These are phyloP conservation scores for Somion occarium DNA, from an alignment of 1,284 basidiomycete genomes.

Conservation along the genomic window DNA sequence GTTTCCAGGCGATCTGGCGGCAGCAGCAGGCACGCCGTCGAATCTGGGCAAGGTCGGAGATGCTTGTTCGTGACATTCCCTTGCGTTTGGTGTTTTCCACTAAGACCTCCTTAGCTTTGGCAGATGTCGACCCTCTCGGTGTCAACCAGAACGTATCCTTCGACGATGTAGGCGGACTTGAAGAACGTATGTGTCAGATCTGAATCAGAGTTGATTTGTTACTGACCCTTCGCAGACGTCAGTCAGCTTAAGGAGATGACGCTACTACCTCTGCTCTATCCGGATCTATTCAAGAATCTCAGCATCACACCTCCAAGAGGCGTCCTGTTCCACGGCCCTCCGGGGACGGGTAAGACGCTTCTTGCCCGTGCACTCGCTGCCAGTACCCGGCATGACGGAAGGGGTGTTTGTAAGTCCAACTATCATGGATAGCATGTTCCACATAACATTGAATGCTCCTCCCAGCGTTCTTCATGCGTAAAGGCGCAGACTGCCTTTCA, in stretches of 20 bases:
- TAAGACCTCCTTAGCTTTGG: conserved; percentile 54
- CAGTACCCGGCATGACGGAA: conserved; percentile 86
- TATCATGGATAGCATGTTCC: background rate
- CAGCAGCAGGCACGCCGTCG: conserved; percentile 65
- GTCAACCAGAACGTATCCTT: conserved; percentile 94
- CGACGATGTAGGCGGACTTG: conserved; percentile 95
- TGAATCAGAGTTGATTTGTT: conserved; percentile 2
- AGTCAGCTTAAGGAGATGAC: conserved; percentile 99
- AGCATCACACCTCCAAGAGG: conserved; percentile 94
- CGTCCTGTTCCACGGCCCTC: conserved; percentile 95
- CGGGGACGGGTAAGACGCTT: conserved; percentile 92
- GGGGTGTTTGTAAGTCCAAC: conserved; percentile 73
- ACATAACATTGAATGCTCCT: conserved; percentile 2
- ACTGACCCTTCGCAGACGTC: conserved; percentile 61
- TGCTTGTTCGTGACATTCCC: conserved; percentile 43
- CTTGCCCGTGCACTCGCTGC: conserved; percentile 93
- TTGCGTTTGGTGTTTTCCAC: background rate
- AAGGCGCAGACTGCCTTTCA: conserved; percentile 96
- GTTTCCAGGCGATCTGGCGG: conserved; percentile 56
- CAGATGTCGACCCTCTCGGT: conserved; percentile 94
- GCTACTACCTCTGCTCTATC: conserved; percentile 90
- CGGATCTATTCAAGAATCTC: conserved; percentile 96
- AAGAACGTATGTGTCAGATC: conserved; percentile 67
- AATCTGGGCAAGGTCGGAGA: conserved; percentile 82
- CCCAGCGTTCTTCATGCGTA: conserved; percentile 98